Evolutionary conservation across 257 asterid genomes (phyloP), one percentile per base, ranked within the genome.

Genomic region (Gentiana straminea): DNA sequence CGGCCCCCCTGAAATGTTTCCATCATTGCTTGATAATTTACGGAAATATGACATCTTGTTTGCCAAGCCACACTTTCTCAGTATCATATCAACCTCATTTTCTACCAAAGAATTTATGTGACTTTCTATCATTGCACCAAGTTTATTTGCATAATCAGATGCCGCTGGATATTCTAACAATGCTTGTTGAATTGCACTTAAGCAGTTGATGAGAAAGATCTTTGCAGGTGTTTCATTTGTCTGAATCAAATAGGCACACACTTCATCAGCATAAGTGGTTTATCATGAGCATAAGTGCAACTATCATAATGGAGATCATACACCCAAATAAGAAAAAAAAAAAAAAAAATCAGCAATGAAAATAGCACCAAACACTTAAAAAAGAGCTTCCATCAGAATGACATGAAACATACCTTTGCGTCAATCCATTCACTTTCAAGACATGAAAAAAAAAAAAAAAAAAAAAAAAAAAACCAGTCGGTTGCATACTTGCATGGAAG

Each of bases 131-230:
- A 91, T 85, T 52, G 71, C 51, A 12, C 86, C 94, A 36, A 87
- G 78, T 77, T 85, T 84, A 75, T 81, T 83, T 52, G 71, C 90
- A 43, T 84, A 85, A 60, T 77, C 88, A 8, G 88, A 72, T 56
- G 96, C 95, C 53, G 80, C 84, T n/a, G 73, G 89, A 32, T 81
- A 87, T 33, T 88, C 89, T 11, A 77, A 49, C 65, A 87, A 58
- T 54, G 98, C 94, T 72, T 87, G 97, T 36, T 86, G 83, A 70
- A 91, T 85, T 66, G 95, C 94, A 57, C 90, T 83, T 64, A 87
- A 70, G 68, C 98, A 91, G 88, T 87, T 91, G 80, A 91, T 83
- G 59, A 84, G 80, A 61, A 91, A 91, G 70, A 91, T 81, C 75
- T 79, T 79, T 0, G 95, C 82, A n/a, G 93, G 98, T 49, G 90